Evolutionary conservation across 169 alveolate genomes (phyloP), one percentile per base, ranked within the genome.

Genomic region (Cryptosporidium felis): DNA sequence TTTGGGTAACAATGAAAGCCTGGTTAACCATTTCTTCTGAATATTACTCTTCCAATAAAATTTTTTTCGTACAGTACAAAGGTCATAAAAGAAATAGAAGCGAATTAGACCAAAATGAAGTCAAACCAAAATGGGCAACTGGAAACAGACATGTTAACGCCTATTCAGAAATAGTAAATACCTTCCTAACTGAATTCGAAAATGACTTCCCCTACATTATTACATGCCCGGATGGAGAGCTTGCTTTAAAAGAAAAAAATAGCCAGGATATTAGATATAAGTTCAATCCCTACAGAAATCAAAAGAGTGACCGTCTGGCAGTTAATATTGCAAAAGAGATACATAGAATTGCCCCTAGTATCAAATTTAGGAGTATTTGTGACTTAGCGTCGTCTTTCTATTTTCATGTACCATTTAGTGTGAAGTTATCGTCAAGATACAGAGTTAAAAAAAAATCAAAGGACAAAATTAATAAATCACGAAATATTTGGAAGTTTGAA

Each of bases 211-310:
- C 85, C 9, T 74, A 74, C 42, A 53, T 23, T n/a, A 18, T 74
- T 38, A 74, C 74, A 16, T 74, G 85, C 46, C 85, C 85, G 21
- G 36, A 74, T 51, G 85, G 85, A 9, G 67, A 53, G 5, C 67
- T 74, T 5, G 58, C 45, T 16, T 12, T 53, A 56, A 49, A 56
- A 21, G 32, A 74, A 21, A n/a, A n/a, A n/a, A 40, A 9, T 36
- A 26, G 5, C 32, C 3, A 30, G 3, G 53, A 40, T 47, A 26
- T 28, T 5, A 66, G 16, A 6, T 34, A 40, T 44, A 61, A 40
- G 12, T 16, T 18, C 46, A 28, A 0, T 28, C 41, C 41, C 16
- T 9, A 49, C 38, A 42, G 16, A n/a, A 49, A 18, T 16, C 85
- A 56, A 36, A 36, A 32, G 18, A 47, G 23, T 16, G 85, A 74